Evolutionary conservation across 768 basidiomycete genomes (phyloP).

Genomic region (Atractiella rhizophila): DNA sequence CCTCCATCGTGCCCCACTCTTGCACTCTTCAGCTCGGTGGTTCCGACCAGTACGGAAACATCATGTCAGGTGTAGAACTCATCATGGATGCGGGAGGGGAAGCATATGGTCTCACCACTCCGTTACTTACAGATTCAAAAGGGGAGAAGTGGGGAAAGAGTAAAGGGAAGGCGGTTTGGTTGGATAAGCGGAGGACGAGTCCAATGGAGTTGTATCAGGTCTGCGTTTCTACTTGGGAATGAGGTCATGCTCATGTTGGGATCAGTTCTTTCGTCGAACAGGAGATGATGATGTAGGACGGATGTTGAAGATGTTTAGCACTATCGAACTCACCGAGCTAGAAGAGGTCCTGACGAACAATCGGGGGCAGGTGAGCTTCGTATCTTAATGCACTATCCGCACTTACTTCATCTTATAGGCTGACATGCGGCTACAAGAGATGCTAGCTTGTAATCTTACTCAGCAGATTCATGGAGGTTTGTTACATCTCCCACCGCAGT

Average conservation of each 20-base stretch:
- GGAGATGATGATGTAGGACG: constrained; percentile 52
- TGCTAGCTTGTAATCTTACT: too few relatives aligned
- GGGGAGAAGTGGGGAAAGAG: constrained; percentile 97
- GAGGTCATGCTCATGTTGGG: not conserved
- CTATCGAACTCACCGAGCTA: too few relatives aligned
- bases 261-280: constrained; percentile 66
- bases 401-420: too few relatives aligned
- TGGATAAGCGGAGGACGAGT: constrained; percentile 51
- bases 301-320: constrained; percentile 62
- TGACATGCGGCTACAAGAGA: too few relatives aligned
- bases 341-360: too few relatives aligned
- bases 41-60: constrained; percentile 97
- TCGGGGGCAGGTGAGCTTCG: too few relatives aligned
- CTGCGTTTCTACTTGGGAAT: constrained; percentile 11
- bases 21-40: constrained; percentile 83
- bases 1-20: constrained; percentile 32
- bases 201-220: constrained; percentile 91
- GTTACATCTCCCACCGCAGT: too few relatives aligned
- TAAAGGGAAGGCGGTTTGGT: constrained; percentile 82
- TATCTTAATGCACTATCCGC: too few relatives aligned
- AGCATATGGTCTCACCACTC: constrained; percentile 70
- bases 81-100: constrained; percentile 29
- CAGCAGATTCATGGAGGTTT: too few relatives aligned
- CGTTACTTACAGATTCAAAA: constrained; percentile 61
- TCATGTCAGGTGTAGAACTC: constrained; percentile 72